Conservation (phyloP, 257 asterid species). For the Leonotis leonurus region DNA sequence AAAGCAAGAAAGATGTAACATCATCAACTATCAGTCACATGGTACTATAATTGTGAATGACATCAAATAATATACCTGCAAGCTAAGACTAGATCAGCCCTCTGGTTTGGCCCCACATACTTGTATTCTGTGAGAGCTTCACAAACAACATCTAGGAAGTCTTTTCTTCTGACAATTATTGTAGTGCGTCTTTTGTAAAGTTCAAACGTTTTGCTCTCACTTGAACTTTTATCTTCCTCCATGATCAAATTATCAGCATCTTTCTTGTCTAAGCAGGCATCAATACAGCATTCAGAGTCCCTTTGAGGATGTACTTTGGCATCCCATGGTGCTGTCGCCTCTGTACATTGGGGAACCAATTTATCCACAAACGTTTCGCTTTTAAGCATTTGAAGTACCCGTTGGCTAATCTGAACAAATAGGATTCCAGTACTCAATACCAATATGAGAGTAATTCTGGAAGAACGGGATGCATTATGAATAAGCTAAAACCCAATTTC, state of each 20-base stretch:
- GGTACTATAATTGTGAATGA: background rate
- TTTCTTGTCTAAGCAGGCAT: conserved; percentile 31
- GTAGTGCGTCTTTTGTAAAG: conserved; percentile 91
- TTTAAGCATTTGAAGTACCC: conserved; percentile 74
- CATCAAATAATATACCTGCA: conserved; percentile 65
- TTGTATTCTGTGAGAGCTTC: conserved; percentile 90
- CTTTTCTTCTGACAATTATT: conserved; percentile 51
- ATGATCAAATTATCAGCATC: conserved; percentile 14
- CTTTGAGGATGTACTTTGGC: conserved; percentile 37
- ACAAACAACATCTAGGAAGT: conserved; percentile 71
- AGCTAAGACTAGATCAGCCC: conserved; percentile 85
- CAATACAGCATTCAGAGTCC: conserved; percentile 28
- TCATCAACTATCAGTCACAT: background rate
- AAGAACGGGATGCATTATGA: background rate
- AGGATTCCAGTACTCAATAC: conserved; percentile 1
- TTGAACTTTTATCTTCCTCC: conserved; percentile 36
- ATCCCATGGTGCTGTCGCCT: conserved; percentile 25
- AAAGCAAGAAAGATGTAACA: background rate
- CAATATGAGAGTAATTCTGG: background rate
- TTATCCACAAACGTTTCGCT: conserved; percentile 35
- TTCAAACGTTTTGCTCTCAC: conserved; percentile 77
- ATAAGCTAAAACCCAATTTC: background rate
- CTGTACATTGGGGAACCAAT: conserved; percentile 33
- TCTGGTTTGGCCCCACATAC: conserved; percentile 91
- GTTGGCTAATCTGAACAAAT: conserved; percentile 64